Percentiles rank a stretch among this genome's conserved stretches.
Evolutionary conservation across 352 stramenopile species (phyloP).

Genomic region (Phytophthora aleatoria): DNA sequence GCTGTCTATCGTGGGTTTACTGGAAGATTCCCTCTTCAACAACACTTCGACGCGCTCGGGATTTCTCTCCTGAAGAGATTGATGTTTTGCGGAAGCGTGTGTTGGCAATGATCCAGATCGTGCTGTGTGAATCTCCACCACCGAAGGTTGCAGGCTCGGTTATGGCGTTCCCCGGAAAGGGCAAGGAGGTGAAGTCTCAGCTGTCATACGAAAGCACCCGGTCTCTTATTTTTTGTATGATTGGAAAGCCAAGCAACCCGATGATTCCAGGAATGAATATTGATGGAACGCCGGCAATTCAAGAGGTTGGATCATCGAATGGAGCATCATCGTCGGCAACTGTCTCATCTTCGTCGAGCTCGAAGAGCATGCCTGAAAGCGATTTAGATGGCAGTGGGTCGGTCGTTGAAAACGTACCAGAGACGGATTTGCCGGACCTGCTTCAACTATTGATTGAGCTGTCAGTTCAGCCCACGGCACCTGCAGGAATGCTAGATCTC

Average conservation of each 20-base stretch:
- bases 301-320: conserved; percentile 49
- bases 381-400: conserved; percentile 67
- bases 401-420: conserved; percentile 75
- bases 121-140: conserved; percentile 73
- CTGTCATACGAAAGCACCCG: conserved; percentile 85
- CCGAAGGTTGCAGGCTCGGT: conserved; percentile 56
- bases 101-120: conserved; percentile 78
- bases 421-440: conserved; percentile 74
- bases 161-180: conserved; percentile 57
- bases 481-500: conserved; percentile 69
- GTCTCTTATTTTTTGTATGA: conserved; percentile 87
- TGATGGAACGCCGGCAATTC: conserved; percentile 57
- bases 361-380: conserved; percentile 68
- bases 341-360: conserved; percentile 33
- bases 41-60: conserved; percentile 52
- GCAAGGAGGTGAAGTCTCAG: conserved; percentile 71
- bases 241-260: conserved; percentile 79
- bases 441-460: conserved; percentile 82
- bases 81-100: conserved; percentile 66
- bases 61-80: conserved; percentile 65
- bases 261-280: conserved; percentile 69
- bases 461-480: conserved; percentile 71
- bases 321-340: conserved; percentile 48
- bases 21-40: conserved; percentile 55
- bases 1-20: conserved; percentile 87